Percentiles rank a stretch among this genome's conserved stretches.
Evolutionary conservation across 2,329 filamentous ascomycete species (phyloP).

Genomic region (Hypoxylon rubiginosum): DNA sequence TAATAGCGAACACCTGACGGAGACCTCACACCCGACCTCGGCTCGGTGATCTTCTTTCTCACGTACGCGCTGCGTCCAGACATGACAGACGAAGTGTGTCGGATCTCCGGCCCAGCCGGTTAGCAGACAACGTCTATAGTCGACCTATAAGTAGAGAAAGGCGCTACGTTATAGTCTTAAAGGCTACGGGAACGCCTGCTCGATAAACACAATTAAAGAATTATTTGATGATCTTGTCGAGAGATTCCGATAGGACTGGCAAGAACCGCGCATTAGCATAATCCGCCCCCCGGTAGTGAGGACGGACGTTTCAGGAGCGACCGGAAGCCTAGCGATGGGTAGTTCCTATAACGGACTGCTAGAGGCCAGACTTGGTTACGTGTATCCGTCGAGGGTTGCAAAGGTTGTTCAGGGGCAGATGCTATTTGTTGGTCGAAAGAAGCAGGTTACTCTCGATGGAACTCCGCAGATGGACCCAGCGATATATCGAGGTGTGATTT

Average conservation of each 20-base stretch:
- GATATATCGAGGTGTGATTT: constrained; percentile 25
- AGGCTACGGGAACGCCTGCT: neutral
- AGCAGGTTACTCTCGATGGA: constrained; percentile 27
- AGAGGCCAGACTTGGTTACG: constrained; percentile 8
- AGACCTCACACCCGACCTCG: constrained; percentile 58
- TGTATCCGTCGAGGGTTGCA: constrained; percentile 16
- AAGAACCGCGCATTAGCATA: constrained; percentile 1
- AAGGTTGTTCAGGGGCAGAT: constrained; percentile 4
- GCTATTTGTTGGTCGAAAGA: constrained; percentile 20
- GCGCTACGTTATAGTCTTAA: neutral
- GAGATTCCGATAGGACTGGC: neutral
- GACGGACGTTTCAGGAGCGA: constrained; percentile 9
- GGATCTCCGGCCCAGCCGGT: neutral
- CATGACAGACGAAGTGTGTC: constrained; percentile 55
- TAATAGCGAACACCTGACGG: constrained; percentile 51
- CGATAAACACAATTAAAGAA: neutral
- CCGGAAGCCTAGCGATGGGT: neutral
- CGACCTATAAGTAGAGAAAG: neutral
- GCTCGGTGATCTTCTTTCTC: constrained; percentile 69
- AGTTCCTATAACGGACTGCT: constrained; percentile 6
- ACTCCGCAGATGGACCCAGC: constrained; percentile 13
- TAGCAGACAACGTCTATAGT: neutral
- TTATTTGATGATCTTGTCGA: constrained; percentile 4
- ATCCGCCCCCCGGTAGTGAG: constrained; percentile 2
- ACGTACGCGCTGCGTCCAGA: constrained; percentile 71